Base-by-base conservation (phyloP, 2,329 filamentous ascomycete genomes). In the Aspergillus sp. region DNA sequence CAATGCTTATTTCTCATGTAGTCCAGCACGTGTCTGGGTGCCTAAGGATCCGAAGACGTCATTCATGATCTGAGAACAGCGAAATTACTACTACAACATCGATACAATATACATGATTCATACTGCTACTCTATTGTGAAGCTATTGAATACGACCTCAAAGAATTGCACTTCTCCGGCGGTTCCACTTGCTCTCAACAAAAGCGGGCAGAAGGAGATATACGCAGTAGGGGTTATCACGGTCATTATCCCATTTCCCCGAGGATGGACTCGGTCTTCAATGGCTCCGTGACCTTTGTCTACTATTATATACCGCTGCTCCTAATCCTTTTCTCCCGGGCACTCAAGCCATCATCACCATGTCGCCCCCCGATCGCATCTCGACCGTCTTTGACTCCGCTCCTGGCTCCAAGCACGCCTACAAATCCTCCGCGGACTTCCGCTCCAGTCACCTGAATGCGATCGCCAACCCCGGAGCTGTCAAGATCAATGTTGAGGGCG, bases 401-500 rank as follows among this genome's bases (percentile, higher is more conserved):
- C 3, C 17, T 3, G 17, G 17, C 37, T 49, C 57, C 39, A 49
- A 50, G 44, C 53, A 54, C 43, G 52, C 56, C 47, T 45, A 48
- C 48, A 49, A 49, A 44, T 45, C 52, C 13, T 55, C 53, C 45
- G 55, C 57, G 23, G 63, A 63, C 20, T 50, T 54, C 50, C 60
- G 60, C 38, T 59, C 58, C 41, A 57, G 55, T 44, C 66, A 64
- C 38, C 47, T 71, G 30, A 61, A 68, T 41, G 74, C 78, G 39
- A 82, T 83, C 53, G 70, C 73, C 51, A 78, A 80, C 49, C 81
- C 81, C 2, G 81, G 81, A 20, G 73, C 86, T 12, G 90, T 96
- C 62, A 86, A 88, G 71, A 97, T 98, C 74, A 97, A 98, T 66
- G 91, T 97, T 55, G 84, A 90, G 67, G 93, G 91, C 62, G 93